phyloP scores from a whole-genome alignment of 2,329 filamentous ascomycete genomes.

The Alternaria panax region DNA sequence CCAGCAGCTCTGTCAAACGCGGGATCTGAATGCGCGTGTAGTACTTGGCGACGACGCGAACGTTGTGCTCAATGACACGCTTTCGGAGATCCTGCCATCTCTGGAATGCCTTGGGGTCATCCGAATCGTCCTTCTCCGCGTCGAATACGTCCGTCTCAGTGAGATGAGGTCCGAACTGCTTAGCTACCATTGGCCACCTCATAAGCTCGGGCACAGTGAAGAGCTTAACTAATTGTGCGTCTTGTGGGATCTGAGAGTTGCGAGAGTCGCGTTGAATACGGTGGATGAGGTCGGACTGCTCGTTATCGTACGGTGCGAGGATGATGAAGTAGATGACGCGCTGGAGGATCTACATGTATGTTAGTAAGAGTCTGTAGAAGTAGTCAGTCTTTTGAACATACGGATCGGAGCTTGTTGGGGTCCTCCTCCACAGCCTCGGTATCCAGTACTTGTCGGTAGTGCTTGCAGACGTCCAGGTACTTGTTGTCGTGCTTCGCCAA shows the following conservation, averaged over 20 bases:
- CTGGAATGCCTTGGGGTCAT: constrained; percentile 80
- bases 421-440: constrained; percentile 95
- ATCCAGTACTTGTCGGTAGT: constrained; percentile 95
- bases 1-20: constrained; percentile 87
- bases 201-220: constrained; percentile 97
- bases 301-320: constrained; percentile 95
- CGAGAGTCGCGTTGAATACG: constrained; percentile 87
- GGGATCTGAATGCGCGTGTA: constrained; percentile 97
- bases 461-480: constrained; percentile 96
- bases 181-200: constrained; percentile 94
- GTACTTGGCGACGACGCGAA: constrained; percentile 96
- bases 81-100: constrained; percentile 96
- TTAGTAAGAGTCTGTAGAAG: constrained; percentile 24
- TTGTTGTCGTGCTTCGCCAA: constrained; percentile 97
- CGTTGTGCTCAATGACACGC: constrained; percentile 98
- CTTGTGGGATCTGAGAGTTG: constrained; percentile 77
- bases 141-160: constrained; percentile 91
- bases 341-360: constrained; percentile 73
- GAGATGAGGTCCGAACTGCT: constrained; percentile 87
- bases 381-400: constrained; percentile 56
- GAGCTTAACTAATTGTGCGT: constrained; percentile 86
- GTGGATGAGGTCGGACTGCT: constrained; percentile 96
- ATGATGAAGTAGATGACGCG: constrained; percentile 98
- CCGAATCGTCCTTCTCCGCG: constrained; percentile 66
- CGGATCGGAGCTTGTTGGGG: constrained; percentile 81